Conservation (phyloP, 2,329 filamentous ascomycete genomes). For the Aaosphaeria pasadenensis region DNA sequence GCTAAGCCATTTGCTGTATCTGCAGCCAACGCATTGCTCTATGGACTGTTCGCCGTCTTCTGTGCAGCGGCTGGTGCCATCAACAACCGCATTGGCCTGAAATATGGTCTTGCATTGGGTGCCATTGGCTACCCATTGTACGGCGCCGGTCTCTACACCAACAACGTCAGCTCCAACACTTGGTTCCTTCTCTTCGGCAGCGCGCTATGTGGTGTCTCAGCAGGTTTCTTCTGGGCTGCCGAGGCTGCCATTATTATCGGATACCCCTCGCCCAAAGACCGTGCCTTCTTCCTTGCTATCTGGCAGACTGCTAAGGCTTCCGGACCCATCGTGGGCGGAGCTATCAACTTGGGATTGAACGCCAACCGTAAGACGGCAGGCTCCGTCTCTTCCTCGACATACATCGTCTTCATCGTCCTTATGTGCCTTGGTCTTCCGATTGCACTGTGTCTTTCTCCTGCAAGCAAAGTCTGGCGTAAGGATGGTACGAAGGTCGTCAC, state of each 20-base stretch:
- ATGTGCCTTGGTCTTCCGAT: constrained; percentile 46
- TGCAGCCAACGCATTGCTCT: constrained; percentile 32
- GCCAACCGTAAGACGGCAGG: constrained; percentile 35
- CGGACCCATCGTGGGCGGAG: constrained; percentile 48
- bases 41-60: constrained; percentile 30
- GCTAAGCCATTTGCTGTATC: constrained; percentile 32
- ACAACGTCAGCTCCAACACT: constrained; percentile 36
- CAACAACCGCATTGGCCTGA: constrained; percentile 36
- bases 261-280: constrained; percentile 37
- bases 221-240: constrained; percentile 43
- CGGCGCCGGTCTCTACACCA: constrained; percentile 40
- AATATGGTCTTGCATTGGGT: constrained; percentile 39
- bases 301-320: constrained; percentile 35
- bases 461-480: constrained; percentile 44
- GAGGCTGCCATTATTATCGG: constrained; percentile 43
- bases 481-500: constrained; percentile 38
- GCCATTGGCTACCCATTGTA: constrained; percentile 43
- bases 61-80: constrained; percentile 34
- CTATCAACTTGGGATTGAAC: constrained; percentile 51
- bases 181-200: constrained; percentile 41
- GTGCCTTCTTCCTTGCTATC: constrained; percentile 35
- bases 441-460: constrained; percentile 44
- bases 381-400: constrained; percentile 40
- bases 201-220: constrained; percentile 38
- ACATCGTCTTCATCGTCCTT: constrained; percentile 48